Conservation (phyloP, 2,329 filamentous ascomycete species). For the Fusarium sp. region DNA sequence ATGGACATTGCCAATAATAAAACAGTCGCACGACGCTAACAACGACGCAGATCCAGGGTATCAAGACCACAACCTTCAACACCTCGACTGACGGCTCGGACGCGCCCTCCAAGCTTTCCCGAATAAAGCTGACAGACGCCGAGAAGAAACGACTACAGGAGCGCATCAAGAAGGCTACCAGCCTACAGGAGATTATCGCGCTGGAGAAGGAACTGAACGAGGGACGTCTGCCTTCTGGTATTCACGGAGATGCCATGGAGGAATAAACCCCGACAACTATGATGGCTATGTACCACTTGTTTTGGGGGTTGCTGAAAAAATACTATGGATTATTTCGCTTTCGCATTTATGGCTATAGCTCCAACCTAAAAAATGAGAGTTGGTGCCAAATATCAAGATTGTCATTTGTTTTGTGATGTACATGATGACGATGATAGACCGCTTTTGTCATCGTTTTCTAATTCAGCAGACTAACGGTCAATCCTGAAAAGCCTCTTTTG, state of each 20-base stretch:
- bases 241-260: slow-evolving; percentile 68
- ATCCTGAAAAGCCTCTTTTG: not conserved
- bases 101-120: slow-evolving; percentile 71
- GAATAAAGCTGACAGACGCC: slow-evolving; percentile 85
- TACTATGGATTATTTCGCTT: slow-evolving; percentile 20
- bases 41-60: slow-evolving; percentile 74
- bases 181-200: slow-evolving; percentile 86
- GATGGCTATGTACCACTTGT: slow-evolving; percentile 6
- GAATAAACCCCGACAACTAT: slow-evolving; percentile 54
- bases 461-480: not conserved
- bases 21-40: slow-evolving; percentile 15
- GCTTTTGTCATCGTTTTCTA: not conserved
- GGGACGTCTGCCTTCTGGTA: slow-evolving; percentile 81
- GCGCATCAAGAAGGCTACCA: slow-evolving; percentile 88
- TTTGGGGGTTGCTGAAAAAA: slow-evolving; percentile 25
- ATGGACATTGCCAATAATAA: not conserved
- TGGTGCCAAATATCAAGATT: not conserved
- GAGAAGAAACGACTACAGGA: slow-evolving; percentile 89
- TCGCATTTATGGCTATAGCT: slow-evolving; percentile 22
- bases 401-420: not conserved
- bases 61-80: slow-evolving; percentile 82
- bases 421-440: not conserved
- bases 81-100: slow-evolving; percentile 56
- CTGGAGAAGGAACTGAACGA: slow-evolving; percentile 94
- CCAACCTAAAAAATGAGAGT: not conserved